Conservation (phyloP, 805 yeast species). For the Candida arabinofermentans region DNA sequence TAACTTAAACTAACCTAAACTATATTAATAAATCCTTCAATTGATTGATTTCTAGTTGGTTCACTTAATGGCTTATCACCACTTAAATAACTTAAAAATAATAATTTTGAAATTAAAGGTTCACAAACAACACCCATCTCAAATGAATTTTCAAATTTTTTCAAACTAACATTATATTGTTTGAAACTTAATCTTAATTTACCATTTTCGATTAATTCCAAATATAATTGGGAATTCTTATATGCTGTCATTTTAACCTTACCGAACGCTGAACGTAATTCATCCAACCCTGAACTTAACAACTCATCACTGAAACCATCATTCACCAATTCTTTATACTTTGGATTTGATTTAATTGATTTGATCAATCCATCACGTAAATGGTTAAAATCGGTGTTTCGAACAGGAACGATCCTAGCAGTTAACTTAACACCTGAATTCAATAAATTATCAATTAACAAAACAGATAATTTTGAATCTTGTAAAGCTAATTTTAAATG, state of each 20-base stretch:
- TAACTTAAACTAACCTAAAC: background rate
- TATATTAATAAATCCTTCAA: constrained; percentile 17
- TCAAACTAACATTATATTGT: constrained; percentile 34
- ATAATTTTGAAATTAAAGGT: constrained; percentile 60
- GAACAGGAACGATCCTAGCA: constrained; percentile 77
- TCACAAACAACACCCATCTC: constrained; percentile 57
- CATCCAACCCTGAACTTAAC: constrained; percentile 50
- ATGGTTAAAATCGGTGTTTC: constrained; percentile 90
- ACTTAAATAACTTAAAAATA: constrained; percentile 72
- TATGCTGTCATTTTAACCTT: constrained; percentile 67
- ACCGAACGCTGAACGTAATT: constrained; percentile 57
- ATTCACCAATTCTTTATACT: constrained; percentile 44
- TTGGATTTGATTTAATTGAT: constrained; percentile 65
- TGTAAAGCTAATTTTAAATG: constrained; percentile 41
- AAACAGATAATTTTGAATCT: constrained; percentile 49
- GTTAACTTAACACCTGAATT: constrained; percentile 57
- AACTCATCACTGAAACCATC: constrained; percentile 33
- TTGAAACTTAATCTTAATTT: constrained; percentile 41
- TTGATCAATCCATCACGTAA: constrained; percentile 85
- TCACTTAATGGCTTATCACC: constrained; percentile 63
- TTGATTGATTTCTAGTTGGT: constrained; percentile 21
- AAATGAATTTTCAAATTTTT: constrained; percentile 24
- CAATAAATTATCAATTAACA: constrained; percentile 53
- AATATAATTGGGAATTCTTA: constrained; percentile 61
- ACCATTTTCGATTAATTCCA: constrained; percentile 52